These are phyloP conservation scores for Pseudogymnoascus sp. DNA, from an alignment of 2,329 filamentous ascomycete species.

Conservation along the genomic window DNA sequence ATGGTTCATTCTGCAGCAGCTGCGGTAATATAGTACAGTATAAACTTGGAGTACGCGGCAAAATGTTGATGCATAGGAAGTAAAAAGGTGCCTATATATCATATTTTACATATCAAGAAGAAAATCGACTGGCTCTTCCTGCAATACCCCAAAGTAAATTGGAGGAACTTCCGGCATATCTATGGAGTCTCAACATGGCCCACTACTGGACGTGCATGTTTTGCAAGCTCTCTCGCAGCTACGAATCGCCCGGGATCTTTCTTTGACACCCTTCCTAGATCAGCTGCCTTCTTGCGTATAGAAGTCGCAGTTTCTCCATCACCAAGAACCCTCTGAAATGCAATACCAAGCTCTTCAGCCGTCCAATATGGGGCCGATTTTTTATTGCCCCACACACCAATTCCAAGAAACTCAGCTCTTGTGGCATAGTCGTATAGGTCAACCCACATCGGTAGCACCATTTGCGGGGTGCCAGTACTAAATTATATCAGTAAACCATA, in stretches of 20 bases:
- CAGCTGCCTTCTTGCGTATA: not conserved
- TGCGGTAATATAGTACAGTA: too few relatives aligned
- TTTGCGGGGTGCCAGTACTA: constrained; percentile 37
- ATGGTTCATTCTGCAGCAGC: too few relatives aligned
- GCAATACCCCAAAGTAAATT: not conserved
- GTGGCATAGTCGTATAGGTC: constrained; percentile 39
- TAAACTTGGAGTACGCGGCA: too few relatives aligned
- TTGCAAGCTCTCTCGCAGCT: not conserved
- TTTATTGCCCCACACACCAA: constrained; percentile 35
- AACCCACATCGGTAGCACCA: constrained; percentile 39
- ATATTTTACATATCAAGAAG: not conserved
- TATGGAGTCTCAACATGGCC: not conserved
- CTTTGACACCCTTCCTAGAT: not conserved
- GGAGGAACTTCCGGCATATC: not conserved
- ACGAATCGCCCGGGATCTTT: not conserved
- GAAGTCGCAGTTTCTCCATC: not conserved
- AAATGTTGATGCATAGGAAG: not conserved
- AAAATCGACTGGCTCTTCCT: not conserved
- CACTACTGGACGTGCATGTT: not conserved
- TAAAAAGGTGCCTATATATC: not conserved
- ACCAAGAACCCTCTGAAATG: constrained; percentile 21
- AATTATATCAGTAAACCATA: not conserved
- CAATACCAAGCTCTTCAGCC: constrained; percentile 21
- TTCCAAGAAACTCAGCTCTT: constrained; percentile 34
- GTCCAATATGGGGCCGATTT: constrained; percentile 28